These are phyloP conservation scores for Taiwanofungus camphoratus DNA, from an alignment of 1,284 basidiomycete species.

Conservation along the genomic window DNA sequence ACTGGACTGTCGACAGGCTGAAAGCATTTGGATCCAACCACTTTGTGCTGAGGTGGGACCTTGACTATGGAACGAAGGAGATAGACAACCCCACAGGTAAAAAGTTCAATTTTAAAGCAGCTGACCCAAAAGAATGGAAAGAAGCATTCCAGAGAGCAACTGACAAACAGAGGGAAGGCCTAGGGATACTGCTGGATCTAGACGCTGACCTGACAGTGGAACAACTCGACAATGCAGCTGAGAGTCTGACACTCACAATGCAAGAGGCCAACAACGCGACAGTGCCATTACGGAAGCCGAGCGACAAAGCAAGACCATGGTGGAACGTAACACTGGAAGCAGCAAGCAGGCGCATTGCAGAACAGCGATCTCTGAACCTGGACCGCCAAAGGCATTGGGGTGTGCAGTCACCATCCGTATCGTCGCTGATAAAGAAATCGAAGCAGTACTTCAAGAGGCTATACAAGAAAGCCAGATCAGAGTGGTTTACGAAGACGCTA, in stretches of 20 bases:
- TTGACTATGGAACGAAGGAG: conserved; percentile 2
- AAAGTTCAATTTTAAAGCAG: conserved; percentile 8
- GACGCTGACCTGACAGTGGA: background rate
- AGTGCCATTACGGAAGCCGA: background rate
- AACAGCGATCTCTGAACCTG: background rate
- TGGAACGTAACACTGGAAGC: background rate
- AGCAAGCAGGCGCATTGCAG: background rate
- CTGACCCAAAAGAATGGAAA: conserved; percentile 4
- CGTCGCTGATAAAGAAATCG: conserved; percentile 1
- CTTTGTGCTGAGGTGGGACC: conserved; percentile 5
- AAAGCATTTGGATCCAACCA: conserved; percentile 7
- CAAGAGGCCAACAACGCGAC: background rate
- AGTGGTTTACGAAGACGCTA: conserved; percentile 2
- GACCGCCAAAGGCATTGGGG: background rate
- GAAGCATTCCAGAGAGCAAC: background rate
- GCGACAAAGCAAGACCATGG: background rate
- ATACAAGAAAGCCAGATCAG: conserved; percentile 1
- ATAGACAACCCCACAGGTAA: conserved; percentile 5
- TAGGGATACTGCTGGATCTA: background rate
- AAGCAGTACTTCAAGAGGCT: conserved; percentile 4
- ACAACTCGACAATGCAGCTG: background rate
- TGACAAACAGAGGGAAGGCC: background rate
- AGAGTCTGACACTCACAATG: background rate
- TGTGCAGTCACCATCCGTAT: background rate
- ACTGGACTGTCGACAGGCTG: conserved; percentile 3